Evolutionary conservation across 169 alveolate genomes (phyloP).

Genomic region (Cryptosporidium canis): DNA sequence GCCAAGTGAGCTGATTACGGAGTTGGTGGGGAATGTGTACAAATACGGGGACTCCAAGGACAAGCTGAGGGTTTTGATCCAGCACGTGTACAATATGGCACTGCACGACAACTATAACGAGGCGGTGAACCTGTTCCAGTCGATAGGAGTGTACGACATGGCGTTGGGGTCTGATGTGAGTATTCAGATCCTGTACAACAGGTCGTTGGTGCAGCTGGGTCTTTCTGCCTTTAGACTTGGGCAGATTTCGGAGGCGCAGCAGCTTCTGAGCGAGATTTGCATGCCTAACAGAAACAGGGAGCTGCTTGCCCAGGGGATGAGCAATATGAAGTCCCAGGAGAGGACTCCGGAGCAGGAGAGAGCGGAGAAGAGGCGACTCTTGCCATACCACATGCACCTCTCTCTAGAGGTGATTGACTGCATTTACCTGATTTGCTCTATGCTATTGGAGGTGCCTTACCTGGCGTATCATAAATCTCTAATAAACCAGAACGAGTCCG

Average conservation of each 20-base stretch:
- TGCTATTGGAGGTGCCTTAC: slow-evolving; percentile 91
- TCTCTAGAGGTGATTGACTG: slow-evolving; percentile 93
- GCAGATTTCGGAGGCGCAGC: slow-evolving; percentile 89
- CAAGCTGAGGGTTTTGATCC: slow-evolving; percentile 86
- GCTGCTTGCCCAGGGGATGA: slow-evolving; percentile 93
- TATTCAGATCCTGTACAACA: slow-evolving; percentile 93
- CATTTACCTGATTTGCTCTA: slow-evolving; percentile 91
- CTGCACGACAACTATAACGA: slow-evolving; percentile 88
- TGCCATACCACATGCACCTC: slow-evolving; percentile 97
- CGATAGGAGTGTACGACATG: slow-evolving; percentile 88
- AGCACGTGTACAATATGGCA: slow-evolving; percentile 87
- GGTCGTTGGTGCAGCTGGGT: slow-evolving; percentile 95
- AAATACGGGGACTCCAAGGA: slow-evolving; percentile 84
- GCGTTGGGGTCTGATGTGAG: slow-evolving; percentile 88
- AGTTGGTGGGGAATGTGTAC: slow-evolving; percentile 79
- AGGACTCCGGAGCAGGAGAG: slow-evolving; percentile 93
- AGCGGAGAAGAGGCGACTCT: slow-evolving; percentile 93
- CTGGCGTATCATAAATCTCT: slow-evolving; percentile 84
- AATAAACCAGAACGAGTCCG: slow-evolving; percentile 63
- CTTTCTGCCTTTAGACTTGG: slow-evolving; percentile 96
- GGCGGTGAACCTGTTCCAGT: slow-evolving; percentile 87
- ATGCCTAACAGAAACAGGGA: slow-evolving; percentile 93
- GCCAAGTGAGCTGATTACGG: slow-evolving; percentile 75
- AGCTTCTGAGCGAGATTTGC: slow-evolving; percentile 91
- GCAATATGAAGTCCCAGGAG: slow-evolving; percentile 88